Conservation (phyloP, 495 filamentous ascomycete genomes). For the Aspergillus avenaceus region DNA sequence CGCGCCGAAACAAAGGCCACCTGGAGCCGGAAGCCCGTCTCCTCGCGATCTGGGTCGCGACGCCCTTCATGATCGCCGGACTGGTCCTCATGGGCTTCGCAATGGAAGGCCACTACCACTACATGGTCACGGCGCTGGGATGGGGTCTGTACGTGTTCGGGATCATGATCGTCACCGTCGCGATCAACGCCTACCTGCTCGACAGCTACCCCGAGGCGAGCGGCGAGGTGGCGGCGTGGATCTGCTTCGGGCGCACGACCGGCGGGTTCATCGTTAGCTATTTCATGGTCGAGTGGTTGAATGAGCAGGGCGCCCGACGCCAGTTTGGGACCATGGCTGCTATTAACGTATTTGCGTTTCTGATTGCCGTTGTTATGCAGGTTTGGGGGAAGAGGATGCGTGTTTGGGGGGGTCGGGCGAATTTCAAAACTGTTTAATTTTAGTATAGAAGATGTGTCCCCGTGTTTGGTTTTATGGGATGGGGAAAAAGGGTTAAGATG, state of each 20-base stretch:
- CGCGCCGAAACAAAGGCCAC: constrained; percentile 44
- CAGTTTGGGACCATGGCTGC: constrained; percentile 50
- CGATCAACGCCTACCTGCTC: constrained; percentile 56
- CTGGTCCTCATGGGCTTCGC: constrained; percentile 54
- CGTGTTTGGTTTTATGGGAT: neutral
- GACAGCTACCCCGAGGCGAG: constrained; percentile 55
- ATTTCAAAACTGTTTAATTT: constrained; percentile 10
- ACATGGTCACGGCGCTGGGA: constrained; percentile 51
- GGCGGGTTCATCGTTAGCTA: constrained; percentile 51
- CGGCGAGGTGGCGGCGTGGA: constrained; percentile 53
- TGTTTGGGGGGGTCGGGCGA: constrained; percentile 17
- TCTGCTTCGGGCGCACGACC: constrained; percentile 43
- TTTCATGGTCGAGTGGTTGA: constrained; percentile 42
- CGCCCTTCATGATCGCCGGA: constrained; percentile 47
- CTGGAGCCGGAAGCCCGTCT: constrained; percentile 60
- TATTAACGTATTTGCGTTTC: constrained; percentile 34
- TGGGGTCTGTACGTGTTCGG: constrained; percentile 55
- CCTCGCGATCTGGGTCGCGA: constrained; percentile 43
- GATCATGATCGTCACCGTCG: constrained; percentile 62
- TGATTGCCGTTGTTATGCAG: constrained; percentile 40
- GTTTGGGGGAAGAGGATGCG: constrained; percentile 43
- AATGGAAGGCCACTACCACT: constrained; percentile 50
- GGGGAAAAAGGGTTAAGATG: too few relatives aligned
- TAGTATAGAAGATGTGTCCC: neutral
- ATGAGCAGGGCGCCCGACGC: constrained; percentile 21